Conservation (phyloP, 2,329 filamentous ascomycete species). For the Colletotrichum graminicola region DNA sequence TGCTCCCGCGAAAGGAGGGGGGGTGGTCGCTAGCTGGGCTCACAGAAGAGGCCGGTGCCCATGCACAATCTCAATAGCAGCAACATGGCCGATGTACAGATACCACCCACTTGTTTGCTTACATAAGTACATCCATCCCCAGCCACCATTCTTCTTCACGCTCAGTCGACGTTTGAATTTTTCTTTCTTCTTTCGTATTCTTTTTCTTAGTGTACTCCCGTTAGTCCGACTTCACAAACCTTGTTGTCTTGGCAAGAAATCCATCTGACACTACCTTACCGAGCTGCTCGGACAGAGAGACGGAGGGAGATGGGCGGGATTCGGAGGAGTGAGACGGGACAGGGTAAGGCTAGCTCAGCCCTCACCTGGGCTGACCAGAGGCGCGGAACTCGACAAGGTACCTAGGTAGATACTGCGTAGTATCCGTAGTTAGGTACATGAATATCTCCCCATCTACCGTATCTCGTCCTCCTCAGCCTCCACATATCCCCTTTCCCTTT, state of each 20-base stretch:
- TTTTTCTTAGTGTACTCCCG: neutral
- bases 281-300: no score
- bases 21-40: slow-evolving; percentile 17
- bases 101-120: neutral
- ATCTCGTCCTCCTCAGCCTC: no score
- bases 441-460: no score
- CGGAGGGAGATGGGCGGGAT: neutral
- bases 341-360: neutral
- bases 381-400: neutral
- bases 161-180: no score
- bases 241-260: neutral
- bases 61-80: no score
- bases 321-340: no score
- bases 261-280: no score
- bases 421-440: neutral
- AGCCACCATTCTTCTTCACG: no score
- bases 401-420: no score
- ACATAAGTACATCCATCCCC: neutral
- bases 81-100: no score
- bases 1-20: slow-evolving; percentile 23
- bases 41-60: neutral
- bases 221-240: neutral
- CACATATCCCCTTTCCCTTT: no score
- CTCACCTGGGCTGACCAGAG: neutral
- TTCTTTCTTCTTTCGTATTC: neutral